A percentile compares a stretch with the other conserved stretches of the same genome.
Evolutionary conservation across 129 eudicot genomes (phyloP).

Genomic region (Saussurea involucrata): DNA sequence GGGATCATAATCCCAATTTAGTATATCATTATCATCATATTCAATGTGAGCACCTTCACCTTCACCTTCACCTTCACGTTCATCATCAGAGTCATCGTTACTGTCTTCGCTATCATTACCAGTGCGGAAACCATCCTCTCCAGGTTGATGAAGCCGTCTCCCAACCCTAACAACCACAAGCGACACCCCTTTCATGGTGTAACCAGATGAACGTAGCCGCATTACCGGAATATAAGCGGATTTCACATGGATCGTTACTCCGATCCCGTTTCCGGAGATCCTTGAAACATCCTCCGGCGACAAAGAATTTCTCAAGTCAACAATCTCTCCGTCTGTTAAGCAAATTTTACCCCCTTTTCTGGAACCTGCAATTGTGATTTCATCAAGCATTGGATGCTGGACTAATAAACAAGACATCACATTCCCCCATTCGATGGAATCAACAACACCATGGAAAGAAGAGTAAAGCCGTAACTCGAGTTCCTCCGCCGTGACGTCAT

Average conservation of each 20-base stretch:
- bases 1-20: constrained; percentile 25
- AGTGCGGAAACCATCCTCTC: constrained; percentile 13
- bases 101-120: constrained; percentile 8
- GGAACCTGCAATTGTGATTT: constrained; percentile 17
- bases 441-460: constrained; percentile 30
- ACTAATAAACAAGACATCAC: constrained; percentile 28
- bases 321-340: background rate
- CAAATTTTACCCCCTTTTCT: constrained; percentile 29
- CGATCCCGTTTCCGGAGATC: constrained; percentile 29
- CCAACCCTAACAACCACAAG: constrained; percentile 34
- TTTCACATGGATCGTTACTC: constrained; percentile 25
- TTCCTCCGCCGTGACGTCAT: constrained; percentile 17
- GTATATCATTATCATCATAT: constrained; percentile 19
- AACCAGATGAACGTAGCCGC: background rate
- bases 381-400: constrained; percentile 26
- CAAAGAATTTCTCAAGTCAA: constrained; percentile 14
- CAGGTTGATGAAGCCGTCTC: constrained; percentile 25
- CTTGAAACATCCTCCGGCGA: constrained; percentile 21
- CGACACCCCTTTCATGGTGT: constrained; percentile 22
- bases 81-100: no score
- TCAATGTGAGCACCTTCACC: background rate
- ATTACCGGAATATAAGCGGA: constrained; percentile 22
- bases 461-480: constrained; percentile 30
- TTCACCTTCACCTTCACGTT: constrained; percentile 14
- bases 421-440: constrained; percentile 35